Evolutionary conservation across 371 early-diverging fungal species (phyloP).

Genomic region (Mortierella sp.): DNA sequence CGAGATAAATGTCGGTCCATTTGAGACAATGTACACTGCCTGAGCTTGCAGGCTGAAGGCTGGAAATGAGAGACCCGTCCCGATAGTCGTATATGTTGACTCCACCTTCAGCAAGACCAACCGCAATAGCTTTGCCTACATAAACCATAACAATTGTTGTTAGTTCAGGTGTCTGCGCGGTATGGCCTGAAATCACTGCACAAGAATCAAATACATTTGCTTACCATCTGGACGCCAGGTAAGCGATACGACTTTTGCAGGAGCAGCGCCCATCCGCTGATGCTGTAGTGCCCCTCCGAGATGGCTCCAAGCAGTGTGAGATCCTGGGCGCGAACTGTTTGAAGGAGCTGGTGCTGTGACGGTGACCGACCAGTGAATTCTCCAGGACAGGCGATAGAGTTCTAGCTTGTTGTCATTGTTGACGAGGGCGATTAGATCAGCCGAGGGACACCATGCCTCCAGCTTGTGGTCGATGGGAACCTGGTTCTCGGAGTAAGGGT

Average conservation of each 20-base stretch:
- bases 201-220: background rate
- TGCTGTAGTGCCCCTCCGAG: background rate
- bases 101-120: conserved; percentile 35
- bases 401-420: conserved; percentile 41
- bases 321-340: background rate
- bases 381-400: conserved; percentile 49
- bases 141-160: background rate
- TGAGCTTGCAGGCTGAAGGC: background rate
- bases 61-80: conserved; percentile 29
- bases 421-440: conserved; percentile 48
- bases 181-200: background rate
- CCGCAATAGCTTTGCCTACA: conserved; percentile 49
- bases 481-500: conserved; percentile 35
- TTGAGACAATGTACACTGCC: conserved; percentile 22
- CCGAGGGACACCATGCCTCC: conserved; percentile 49
- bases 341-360: background rate
- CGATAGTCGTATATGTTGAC: conserved; percentile 46
- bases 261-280: background rate
- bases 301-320: background rate
- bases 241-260: conserved; percentile 32
- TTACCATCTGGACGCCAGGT: conserved; percentile 54
- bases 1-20: conserved; percentile 44
- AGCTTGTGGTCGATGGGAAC: conserved; percentile 25
- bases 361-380: conserved; percentile 40
- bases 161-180: background rate